These are phyloP conservation scores for Saturnispora besseyi DNA, from an alignment of 805 yeast genomes.

Conservation along the genomic window DNA sequence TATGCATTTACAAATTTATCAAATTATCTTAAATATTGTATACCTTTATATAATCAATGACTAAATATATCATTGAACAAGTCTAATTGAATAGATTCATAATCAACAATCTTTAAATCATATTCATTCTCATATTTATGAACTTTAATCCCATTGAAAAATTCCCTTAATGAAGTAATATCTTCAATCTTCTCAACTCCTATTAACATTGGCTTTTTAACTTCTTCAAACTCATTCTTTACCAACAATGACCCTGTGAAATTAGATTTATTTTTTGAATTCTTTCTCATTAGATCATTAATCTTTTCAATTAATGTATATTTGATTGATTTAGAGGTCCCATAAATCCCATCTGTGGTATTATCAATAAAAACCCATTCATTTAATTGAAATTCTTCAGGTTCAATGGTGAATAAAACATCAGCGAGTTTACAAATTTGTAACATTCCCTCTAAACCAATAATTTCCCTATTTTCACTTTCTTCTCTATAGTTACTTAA, in stretches of 20 bases:
- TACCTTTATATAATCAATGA: background rate
- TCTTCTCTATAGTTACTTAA: conserved; percentile 5
- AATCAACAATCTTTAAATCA: conserved; percentile 37
- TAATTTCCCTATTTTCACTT: conserved; percentile 9
- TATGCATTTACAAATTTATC: conserved; percentile 61
- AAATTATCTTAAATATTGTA: conserved; percentile 15
- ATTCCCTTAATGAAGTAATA: conserved; percentile 45
- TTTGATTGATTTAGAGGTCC: conserved; percentile 13
- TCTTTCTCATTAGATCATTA: conserved; percentile 14
- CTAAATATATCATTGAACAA: conserved; percentile 43
- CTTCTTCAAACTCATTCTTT: background rate
- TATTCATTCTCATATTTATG: conserved; percentile 59
- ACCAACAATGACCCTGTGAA: background rate
- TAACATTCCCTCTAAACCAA: conserved; percentile 36
- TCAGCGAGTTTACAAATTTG: conserved; percentile 75
- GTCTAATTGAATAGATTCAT: conserved; percentile 44
- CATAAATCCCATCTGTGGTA: conserved; percentile 29
- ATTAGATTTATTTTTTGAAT: background rate
- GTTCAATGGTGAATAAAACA: conserved; percentile 52
- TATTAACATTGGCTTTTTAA: conserved; percentile 36
- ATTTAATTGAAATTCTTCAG: conserved; percentile 66
- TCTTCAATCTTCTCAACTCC: conserved; percentile 34
- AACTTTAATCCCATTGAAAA: conserved; percentile 58
- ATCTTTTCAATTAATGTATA: conserved; percentile 30
- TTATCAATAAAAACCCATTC: conserved; percentile 86